Percentiles rank a stretch among this genome's conserved stretches.
Evolutionary conservation across 169 alveolate species (phyloP).

Genomic region (Cryptosporidium canis): DNA sequence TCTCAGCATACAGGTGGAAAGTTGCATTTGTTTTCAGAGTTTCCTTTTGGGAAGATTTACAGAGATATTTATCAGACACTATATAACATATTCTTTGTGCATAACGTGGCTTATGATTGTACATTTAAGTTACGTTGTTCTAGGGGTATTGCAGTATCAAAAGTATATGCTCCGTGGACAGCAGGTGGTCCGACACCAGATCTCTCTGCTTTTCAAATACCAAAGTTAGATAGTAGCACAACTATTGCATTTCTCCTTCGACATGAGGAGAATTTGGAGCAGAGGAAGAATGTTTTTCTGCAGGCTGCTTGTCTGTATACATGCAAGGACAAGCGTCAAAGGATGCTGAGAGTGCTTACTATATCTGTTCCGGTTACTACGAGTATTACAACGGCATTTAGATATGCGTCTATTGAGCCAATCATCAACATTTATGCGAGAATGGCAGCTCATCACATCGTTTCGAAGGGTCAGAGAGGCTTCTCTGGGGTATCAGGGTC

Average conservation of each 20-base stretch:
- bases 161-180: constrained; percentile 76
- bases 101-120: constrained; percentile 69
- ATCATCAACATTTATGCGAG: constrained; percentile 50
- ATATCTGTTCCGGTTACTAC: constrained; percentile 52
- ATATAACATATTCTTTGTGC: constrained; percentile 17
- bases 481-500: background rate
- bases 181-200: constrained; percentile 76
- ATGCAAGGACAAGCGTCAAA: constrained; percentile 43
- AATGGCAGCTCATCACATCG: constrained; percentile 70
- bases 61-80: constrained; percentile 44
- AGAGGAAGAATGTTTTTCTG: constrained; percentile 75
- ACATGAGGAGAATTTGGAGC: constrained; percentile 76
- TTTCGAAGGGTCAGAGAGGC: constrained; percentile 62
- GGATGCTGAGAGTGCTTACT: constrained; percentile 48
- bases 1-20: constrained; percentile 71
- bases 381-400: constrained; percentile 64
- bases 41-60: constrained; percentile 26
- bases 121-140: constrained; percentile 72
- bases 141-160: constrained; percentile 74
- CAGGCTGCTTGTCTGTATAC: constrained; percentile 78
- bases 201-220: constrained; percentile 76
- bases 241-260: constrained; percentile 74
- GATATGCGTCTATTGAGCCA: constrained; percentile 71
- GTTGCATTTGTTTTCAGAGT: constrained; percentile 21
- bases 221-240: constrained; percentile 74